Percentiles rank a stretch among this genome's conserved stretches.
Evolutionary conservation across 257 asterid species (phyloP).

Genomic region (Coffea eugenioides): DNA sequence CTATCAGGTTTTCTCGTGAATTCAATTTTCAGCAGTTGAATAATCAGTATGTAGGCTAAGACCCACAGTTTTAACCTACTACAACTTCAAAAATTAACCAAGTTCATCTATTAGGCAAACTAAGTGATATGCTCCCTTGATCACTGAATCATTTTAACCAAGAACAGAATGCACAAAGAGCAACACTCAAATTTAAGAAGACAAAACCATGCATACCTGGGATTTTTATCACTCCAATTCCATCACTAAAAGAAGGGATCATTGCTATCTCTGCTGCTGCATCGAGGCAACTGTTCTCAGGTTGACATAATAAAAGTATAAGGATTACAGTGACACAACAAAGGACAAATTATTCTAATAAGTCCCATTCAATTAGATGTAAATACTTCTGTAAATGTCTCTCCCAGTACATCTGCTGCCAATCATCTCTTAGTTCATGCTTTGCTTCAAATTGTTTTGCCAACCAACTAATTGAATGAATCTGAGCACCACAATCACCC

Average conservation of each 20-base stretch:
- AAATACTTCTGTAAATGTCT: slow-evolving; percentile 76
- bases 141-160: not conserved
- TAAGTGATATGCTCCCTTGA: not conserved
- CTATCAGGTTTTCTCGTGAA: not conserved
- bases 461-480: slow-evolving; percentile 31
- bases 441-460: slow-evolving; percentile 32
- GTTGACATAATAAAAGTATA: slow-evolving; percentile 13
- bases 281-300: slow-evolving; percentile 69
- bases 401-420: slow-evolving; percentile 88
- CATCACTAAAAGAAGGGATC: slow-evolving; percentile 63
- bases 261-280: slow-evolving; percentile 77
- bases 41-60: not conserved
- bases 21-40: not conserved
- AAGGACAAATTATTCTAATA: slow-evolving; percentile 12
- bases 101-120: not conserved
- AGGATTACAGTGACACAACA: slow-evolving; percentile 8
- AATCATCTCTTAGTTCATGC: slow-evolving; percentile 42
- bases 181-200: slow-evolving; percentile 5
- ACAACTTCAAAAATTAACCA: not conserved
- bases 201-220: slow-evolving; percentile 46
- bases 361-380: slow-evolving; percentile 12
- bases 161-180: slow-evolving; percentile 10
- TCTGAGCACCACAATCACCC: slow-evolving; percentile 43
- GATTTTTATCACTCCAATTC: slow-evolving; percentile 62
- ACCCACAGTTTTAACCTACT: not conserved